Conservation (phyloP, 1,284 basidiomycete genomes). For the Rhizopogon parksii region DNA sequence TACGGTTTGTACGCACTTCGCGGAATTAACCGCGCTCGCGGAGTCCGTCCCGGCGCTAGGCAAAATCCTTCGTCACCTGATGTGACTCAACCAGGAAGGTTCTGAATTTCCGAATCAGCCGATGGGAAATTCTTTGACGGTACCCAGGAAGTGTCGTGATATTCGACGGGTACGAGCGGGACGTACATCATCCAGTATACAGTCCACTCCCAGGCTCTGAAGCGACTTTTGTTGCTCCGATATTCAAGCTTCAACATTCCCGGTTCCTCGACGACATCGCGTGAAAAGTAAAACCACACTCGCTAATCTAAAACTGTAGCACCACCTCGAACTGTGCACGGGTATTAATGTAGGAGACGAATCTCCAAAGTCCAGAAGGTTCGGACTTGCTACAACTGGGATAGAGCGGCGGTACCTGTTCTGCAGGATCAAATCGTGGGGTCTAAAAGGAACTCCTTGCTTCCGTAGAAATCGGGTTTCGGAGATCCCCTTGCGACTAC, state of each 20-base stretch:
- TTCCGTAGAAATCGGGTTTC: slow-evolving; percentile 4
- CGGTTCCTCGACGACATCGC: background rate
- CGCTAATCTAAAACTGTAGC: background rate
- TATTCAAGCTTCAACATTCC: background rate
- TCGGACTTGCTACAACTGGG: background rate
- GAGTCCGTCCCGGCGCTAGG: background rate
- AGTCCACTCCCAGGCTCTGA: background rate
- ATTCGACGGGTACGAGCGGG: too few species aligned
- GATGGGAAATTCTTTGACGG: background rate
- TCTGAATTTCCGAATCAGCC: background rate
- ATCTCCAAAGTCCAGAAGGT: too few species aligned
- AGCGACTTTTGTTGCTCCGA: background rate
- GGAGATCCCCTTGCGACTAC: slow-evolving; percentile 1
- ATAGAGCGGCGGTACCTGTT: background rate
- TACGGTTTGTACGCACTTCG: background rate
- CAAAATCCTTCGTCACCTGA: background rate
- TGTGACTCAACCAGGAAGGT: background rate
- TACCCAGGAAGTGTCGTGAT: too few species aligned
- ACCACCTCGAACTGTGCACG: too few species aligned
- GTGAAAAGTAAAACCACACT: background rate
- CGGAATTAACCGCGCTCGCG: slow-evolving; percentile 2
- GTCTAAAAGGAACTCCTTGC: slow-evolving; percentile 1
- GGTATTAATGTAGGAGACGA: background rate
- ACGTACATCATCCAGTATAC: background rate
- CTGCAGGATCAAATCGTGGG: background rate